Conservation (phyloP, 345 rosid species). For the Turritis glabra region DNA sequence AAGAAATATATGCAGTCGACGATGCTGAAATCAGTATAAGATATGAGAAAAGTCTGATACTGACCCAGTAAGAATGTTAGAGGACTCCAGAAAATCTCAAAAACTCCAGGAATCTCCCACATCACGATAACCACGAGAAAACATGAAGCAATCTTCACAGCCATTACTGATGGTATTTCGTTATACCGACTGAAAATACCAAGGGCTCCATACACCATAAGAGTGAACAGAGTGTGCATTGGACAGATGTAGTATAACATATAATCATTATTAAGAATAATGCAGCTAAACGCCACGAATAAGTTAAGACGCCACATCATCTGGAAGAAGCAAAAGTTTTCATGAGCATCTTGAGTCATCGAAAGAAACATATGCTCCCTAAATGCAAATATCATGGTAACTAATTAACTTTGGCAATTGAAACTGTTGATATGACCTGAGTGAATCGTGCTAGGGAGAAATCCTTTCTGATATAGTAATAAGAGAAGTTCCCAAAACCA, state of each 20-base stretch:
- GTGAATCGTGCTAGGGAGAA: constrained; percentile 88
- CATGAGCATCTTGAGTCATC: constrained; percentile 16
- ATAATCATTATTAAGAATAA: constrained; percentile 92
- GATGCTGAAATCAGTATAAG: neutral
- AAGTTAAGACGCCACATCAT: constrained; percentile 99
- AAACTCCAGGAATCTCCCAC: constrained; percentile 97
- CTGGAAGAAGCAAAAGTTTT: constrained; percentile 52
- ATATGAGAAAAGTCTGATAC: constrained; percentile 32
- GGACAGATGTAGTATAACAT: constrained; percentile 97
- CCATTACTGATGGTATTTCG: constrained; percentile 89
- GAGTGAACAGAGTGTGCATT: constrained; percentile 96
- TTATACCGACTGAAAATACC: constrained; percentile 83
- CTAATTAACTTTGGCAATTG: constrained; percentile 1
- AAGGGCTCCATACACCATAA: constrained; percentile 97
- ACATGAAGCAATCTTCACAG: constrained; percentile 74
- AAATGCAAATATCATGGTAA: constrained; percentile 12
- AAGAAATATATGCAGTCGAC: neutral
- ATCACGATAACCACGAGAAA: constrained; percentile 82
- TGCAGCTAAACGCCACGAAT: constrained; percentile 84
- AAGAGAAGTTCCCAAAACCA: constrained; percentile 97
- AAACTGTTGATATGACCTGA: constrained; percentile 61
- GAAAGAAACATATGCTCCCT: constrained; percentile 2
- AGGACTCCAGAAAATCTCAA: constrained; percentile 85
- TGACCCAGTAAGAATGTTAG: constrained; percentile 71
- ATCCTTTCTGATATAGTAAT: constrained; percentile 92